phyloP scores from a whole-genome alignment of 768 basidiomycete genomes.

The Cyclocybe aegerita region DNA sequence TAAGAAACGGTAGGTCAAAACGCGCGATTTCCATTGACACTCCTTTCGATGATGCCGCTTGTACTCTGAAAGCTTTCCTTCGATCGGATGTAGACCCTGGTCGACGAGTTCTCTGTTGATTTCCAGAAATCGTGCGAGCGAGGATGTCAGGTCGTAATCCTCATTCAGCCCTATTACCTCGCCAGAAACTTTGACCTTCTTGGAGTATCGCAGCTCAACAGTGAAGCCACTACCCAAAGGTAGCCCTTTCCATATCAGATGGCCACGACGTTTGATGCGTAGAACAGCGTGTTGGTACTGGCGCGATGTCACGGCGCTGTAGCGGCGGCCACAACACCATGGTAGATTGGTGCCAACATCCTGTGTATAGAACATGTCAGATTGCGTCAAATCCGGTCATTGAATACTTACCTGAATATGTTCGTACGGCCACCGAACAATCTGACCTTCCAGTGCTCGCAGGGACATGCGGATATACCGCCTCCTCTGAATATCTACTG shows the following conservation, averaged over 20 bases:
- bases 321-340: slow-evolving; percentile 46
- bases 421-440: slow-evolving; percentile 64
- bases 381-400: background rate
- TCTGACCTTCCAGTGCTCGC: slow-evolving; percentile 62
- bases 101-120: slow-evolving; percentile 55
- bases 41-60: slow-evolving; percentile 49
- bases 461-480: slow-evolving; percentile 63
- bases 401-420: slow-evolving; percentile 45
- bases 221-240: slow-evolving; percentile 71
- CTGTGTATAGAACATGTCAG: slow-evolving; percentile 25
- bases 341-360: slow-evolving; percentile 44
- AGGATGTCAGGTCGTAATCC: slow-evolving; percentile 60
- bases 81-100: slow-evolving; percentile 38
- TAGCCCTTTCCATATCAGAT: slow-evolving; percentile 48
- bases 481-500: slow-evolving; percentile 42
- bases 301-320: slow-evolving; percentile 47
- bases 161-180: slow-evolving; percentile 62
- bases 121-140: slow-evolving; percentile 62
- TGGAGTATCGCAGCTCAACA: slow-evolving; percentile 56
- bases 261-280: slow-evolving; percentile 51
- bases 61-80: slow-evolving; percentile 49
- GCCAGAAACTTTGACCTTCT: slow-evolving; percentile 46
- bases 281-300: slow-evolving; percentile 49
- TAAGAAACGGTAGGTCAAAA: slow-evolving; percentile 65
- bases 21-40: slow-evolving; percentile 47